A percentile compares a stretch with the other conserved stretches of the same genome.
Conservation (phyloP, 768 basidiomycete genomes). For the Psilocybe cubensis region DNA sequence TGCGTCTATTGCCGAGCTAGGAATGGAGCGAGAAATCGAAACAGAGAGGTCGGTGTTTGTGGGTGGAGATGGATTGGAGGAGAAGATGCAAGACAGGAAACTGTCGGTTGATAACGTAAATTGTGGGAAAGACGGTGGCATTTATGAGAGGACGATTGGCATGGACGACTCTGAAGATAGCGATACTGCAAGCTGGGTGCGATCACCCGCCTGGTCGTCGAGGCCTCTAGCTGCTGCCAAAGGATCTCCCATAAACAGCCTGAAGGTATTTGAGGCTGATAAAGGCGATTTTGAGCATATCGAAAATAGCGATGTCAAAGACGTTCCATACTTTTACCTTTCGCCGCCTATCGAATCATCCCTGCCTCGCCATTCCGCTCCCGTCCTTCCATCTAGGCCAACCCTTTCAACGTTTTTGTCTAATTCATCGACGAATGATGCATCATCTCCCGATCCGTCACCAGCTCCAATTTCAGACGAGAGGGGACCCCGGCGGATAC, state of each 20-base stretch:
- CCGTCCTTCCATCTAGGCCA: constrained; percentile 14
- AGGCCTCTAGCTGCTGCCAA: constrained; percentile 16
- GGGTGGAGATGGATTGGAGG: constrained; percentile 72
- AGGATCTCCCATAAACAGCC: constrained; percentile 12
- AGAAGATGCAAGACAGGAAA: constrained; percentile 35
- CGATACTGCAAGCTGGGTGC: constrained; percentile 58
- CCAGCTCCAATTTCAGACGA: neutral
- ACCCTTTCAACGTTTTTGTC: constrained; percentile 11
- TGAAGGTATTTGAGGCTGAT: constrained; percentile 3
- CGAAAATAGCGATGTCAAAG: constrained; percentile 20
- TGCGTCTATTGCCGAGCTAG: constrained; percentile 55
- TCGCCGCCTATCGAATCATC: constrained; percentile 13
- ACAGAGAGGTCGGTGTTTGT: constrained; percentile 70
- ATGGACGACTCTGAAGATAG: constrained; percentile 29
- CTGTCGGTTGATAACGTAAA: neutral
- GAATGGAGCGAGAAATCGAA: constrained; percentile 71
- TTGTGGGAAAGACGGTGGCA: neutral
- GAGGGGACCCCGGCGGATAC: constrained; percentile 22
- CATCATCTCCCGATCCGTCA: neutral
- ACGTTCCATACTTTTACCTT: constrained; percentile 21
- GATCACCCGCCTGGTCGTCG: constrained; percentile 32
- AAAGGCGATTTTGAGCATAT: constrained; percentile 19
- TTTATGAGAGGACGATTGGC: constrained; percentile 13
- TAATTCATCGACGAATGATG: constrained; percentile 11
- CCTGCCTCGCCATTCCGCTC: constrained; percentile 5